Evolutionary conservation across 2,329 filamentous ascomycete species (phyloP), one percentile per base, ranked within the genome.

Genomic region (Akanthomyces lecanii): DNA sequence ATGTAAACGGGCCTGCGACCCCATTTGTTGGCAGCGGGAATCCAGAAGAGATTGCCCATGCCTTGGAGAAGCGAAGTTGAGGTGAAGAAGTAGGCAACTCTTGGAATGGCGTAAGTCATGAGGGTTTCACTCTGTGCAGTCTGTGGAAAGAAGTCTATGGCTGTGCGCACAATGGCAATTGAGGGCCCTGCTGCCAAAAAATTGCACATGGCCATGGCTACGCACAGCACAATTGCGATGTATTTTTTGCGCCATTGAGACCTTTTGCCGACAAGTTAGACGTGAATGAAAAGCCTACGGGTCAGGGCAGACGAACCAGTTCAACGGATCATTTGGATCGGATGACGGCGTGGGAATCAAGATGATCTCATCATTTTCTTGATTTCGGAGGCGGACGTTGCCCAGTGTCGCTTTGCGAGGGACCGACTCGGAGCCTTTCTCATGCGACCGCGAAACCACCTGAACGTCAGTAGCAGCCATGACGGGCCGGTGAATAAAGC

Each of bases 171-270:
- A 47, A 85, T 79, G 61, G 80, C 81, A 36, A 85, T 78, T 3
- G 78, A 78, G 3, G 82, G 82, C 0, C 79, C 83, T n/a, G 81
- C 83, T 0, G 82, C 81, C 5, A 85, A 71, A 66, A 85, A 85
- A 70, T 85, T 85, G 72, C 78, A 82, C 71, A 85, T 77, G 65
- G 83, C 75, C 74, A 85, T 84, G 59, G 82, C 81, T 4, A 80
- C 65, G 68, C 80, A 84, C 40, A 84, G 76, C 16, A 83, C 71
- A 54, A 73, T 68, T 10, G 81, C 81, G 44, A 80, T 79, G 69
- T 82, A 84, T 65, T 77, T 76, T 57, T 82, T 81, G 66, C 79
- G 81, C 66, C 74, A 72, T 71, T 76, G 73, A 30, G 76, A 72
- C 79, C 77, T 79, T 40, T 38, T 54, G 21, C 42, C 47, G 25